Evolutionary conservation across 2,329 filamentous ascomycete genomes (phyloP), one percentile per base, ranked within the genome.

Genomic region (Colletotrichum ledebouriae): DNA sequence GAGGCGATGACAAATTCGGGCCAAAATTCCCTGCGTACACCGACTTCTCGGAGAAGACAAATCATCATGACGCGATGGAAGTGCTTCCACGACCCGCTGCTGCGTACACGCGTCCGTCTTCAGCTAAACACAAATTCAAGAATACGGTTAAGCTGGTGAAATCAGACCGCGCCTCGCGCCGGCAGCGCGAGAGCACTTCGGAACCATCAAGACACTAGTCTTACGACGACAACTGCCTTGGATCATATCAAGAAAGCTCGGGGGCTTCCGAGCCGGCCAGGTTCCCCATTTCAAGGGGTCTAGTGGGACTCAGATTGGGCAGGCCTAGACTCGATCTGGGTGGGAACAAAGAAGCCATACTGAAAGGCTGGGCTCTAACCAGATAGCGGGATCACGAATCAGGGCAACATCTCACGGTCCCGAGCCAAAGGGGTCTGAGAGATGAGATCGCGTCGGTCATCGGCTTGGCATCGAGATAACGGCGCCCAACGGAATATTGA

Each of bases 61-160:
- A 50, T 46, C 49, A 37, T 6, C 49, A 56, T 33, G 62, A 49
- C 12, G 55, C 46, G 49, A 52, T 49, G 11, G 47, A 65, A 2
- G 34, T 25, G 20, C 41, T 56, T 25, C 17, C 25, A 22, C n/a
- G 33, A 4, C 55, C 55, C 10, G 33, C 37, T 17, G 55, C 41
- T 5, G 49, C 55, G 55, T 69, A 65, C n/a, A 59, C 47, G 15
- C 61, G 42, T 9, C 39, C 47, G 20, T 34, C 39, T 33, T 41
- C 49, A 44, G 55, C 55, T 41, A 66, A 60, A 33, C 33, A 60
- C 17, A 60, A 46, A 41, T 56, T 66, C 9, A 29, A 62, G 25
- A 80, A 29, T 29, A 29, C 78, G 70, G 79, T 50, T 34, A 60
- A 39, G 13, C 12, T n/a, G 46, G 7, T 47, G 6, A 58, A 12